phyloP scores from a whole-genome alignment of 73 alveolate genomes.

The Tetrahymena elliotti region DNA sequence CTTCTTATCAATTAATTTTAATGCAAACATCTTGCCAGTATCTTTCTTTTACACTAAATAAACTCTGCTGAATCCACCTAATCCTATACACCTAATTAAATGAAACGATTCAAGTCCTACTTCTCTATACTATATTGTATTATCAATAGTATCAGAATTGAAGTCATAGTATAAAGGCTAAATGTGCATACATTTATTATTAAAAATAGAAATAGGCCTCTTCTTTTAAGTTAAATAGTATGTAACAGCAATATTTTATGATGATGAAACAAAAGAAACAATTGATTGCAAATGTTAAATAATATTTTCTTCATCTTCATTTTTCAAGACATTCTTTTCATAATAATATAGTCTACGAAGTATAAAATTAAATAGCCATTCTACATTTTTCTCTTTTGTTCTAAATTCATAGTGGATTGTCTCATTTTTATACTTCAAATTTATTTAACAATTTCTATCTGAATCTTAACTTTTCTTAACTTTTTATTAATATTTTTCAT shows the following conservation, averaged over 20 bases:
- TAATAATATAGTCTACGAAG: neutral
- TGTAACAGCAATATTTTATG: neutral
- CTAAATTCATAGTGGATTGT: neutral
- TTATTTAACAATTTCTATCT: neutral
- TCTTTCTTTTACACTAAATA: conserved; percentile 63
- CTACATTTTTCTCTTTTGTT: neutral
- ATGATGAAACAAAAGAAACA: neutral
- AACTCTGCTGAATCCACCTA: conserved; percentile 79
- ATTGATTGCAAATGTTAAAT: neutral
- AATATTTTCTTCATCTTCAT: neutral
- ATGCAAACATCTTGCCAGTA: conserved; percentile 73
- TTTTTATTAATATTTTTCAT: neutral
- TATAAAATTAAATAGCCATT: neutral
- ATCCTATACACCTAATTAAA: conserved; percentile 67
- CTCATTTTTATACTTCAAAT: neutral
- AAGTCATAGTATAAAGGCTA: neutral
- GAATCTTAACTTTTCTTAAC: neutral
- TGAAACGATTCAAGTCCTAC: conserved; percentile 10
- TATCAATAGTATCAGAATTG: neutral
- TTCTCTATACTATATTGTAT: neutral
- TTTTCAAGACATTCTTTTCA: neutral
- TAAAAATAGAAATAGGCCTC: neutral
- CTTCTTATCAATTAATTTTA: conserved; percentile 62
- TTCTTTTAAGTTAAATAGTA: neutral
- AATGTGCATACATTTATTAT: neutral